Conservation (phyloP, 176 grass and related monocot species). For the Pontederia paniculata region DNA sequence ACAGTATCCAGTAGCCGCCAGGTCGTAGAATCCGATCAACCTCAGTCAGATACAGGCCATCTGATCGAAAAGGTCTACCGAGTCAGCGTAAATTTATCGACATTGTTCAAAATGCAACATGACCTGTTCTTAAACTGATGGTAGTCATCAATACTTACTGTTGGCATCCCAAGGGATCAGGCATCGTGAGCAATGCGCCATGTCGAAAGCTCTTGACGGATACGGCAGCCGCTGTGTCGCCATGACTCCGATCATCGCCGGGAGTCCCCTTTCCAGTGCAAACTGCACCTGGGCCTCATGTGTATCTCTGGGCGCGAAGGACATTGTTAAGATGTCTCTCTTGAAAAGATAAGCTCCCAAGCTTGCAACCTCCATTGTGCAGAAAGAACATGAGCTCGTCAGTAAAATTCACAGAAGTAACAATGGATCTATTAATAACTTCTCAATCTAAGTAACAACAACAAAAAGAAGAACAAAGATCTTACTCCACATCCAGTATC, state of each 20-base stretch:
- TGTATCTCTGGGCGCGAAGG: constrained; percentile 83
- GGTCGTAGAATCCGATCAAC: constrained; percentile 86
- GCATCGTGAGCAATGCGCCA: constrained; percentile 90
- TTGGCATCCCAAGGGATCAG: constrained; percentile 65
- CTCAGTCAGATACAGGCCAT: constrained; percentile 80
- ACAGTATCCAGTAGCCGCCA: constrained; percentile 85
- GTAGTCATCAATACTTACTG: constrained; percentile 35
- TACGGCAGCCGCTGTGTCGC: constrained; percentile 70
- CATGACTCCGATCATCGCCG: constrained; percentile 90
- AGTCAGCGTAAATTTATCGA: too few species aligned
- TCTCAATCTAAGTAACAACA: constrained; percentile 11
- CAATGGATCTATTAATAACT: not conserved
- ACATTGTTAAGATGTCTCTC: constrained; percentile 77
- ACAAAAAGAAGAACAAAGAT: not conserved
- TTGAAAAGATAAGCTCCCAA: constrained; percentile 90
- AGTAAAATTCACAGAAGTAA: too few species aligned
- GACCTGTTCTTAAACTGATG: too few species aligned
- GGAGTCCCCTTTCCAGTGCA: constrained; percentile 81
- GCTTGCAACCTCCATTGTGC: constrained; percentile 66
- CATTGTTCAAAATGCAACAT: too few species aligned
- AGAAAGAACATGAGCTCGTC: not conserved
- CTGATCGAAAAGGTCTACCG: constrained; percentile 18
- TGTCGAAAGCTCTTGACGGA: constrained; percentile 88
- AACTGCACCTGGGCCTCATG: constrained; percentile 97
- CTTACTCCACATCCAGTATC: constrained; percentile 88